Percentiles rank a stretch among this genome's conserved stretches.
phyloP scores from a whole-genome alignment of 805 yeast genomes.

The Nakazawaea sp. region DNA sequence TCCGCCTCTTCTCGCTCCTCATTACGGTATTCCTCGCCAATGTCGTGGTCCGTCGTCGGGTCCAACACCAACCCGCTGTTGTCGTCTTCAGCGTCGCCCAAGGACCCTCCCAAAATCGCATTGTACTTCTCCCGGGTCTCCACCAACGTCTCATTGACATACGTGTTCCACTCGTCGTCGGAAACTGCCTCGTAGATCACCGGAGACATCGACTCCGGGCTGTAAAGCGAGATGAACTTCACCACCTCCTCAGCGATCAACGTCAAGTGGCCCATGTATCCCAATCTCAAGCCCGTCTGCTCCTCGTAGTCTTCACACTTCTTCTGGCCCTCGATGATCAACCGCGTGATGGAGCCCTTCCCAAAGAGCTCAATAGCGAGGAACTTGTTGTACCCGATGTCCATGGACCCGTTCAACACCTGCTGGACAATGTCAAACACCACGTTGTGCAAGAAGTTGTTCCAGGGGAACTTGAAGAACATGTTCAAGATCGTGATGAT shows the following conservation, averaged over 20 bases:
- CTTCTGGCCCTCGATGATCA: slow-evolving; percentile 56
- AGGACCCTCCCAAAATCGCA: slow-evolving; percentile 84
- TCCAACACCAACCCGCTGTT: slow-evolving; percentile 18
- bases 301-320: slow-evolving; percentile 55
- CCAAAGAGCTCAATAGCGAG: slow-evolving; percentile 67
- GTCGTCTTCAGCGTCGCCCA: slow-evolving; percentile 36
- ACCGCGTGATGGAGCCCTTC: slow-evolving; percentile 49
- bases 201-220: slow-evolving; percentile 53
- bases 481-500: slow-evolving; percentile 60
- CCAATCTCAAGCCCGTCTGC: slow-evolving; percentile 60
- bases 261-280: slow-evolving; percentile 96
- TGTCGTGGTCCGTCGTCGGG: slow-evolving; percentile 17
- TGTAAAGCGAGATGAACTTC: slow-evolving; percentile 62
- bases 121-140: slow-evolving; percentile 93
- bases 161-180: slow-evolving; percentile 67
- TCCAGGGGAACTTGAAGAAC: slow-evolving; percentile 91
- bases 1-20: slow-evolving; percentile 14
- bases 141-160: slow-evolving; percentile 74
- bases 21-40: slow-evolving; percentile 15
- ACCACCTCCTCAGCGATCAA: slow-evolving; percentile 93
- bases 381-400: slow-evolving; percentile 78
- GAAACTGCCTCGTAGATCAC: slow-evolving; percentile 42
- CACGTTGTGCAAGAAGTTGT: slow-evolving; percentile 93
- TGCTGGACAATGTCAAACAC: slow-evolving; percentile 96
- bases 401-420: slow-evolving; percentile 80